These are phyloP conservation scores for Magnolia officinalis DNA, from an alignment of 164 flowering plant species.

Conservation along the genomic window DNA sequence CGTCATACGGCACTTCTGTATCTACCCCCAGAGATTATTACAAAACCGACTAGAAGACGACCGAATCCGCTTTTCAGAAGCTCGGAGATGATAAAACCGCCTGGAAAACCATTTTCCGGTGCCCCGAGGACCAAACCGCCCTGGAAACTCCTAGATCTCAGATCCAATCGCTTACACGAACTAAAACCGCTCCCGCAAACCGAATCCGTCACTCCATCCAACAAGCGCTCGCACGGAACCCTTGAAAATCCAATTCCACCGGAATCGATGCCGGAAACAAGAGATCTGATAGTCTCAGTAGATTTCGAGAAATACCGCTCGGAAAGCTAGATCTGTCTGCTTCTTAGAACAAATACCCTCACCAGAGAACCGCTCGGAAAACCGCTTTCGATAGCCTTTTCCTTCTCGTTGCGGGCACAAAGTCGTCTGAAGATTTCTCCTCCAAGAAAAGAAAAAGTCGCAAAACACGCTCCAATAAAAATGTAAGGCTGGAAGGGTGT, in stretches of 20 bases:
- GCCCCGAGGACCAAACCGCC: background rate
- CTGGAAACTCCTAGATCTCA: too few species aligned
- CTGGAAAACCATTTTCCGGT: background rate
- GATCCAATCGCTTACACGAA: too few species aligned
- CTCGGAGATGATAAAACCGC: background rate
- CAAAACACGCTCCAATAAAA: background rate
- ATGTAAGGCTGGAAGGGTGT: background rate
- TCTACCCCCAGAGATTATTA: background rate
- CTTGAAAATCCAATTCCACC: background rate
- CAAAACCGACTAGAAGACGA: background rate
- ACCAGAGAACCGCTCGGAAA: background rate
- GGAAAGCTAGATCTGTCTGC: background rate
- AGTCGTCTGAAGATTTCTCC: background rate
- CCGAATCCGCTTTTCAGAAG: conserved; percentile 8
- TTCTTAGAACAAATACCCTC: background rate
- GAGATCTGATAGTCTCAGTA: background rate
- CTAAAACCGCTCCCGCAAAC: too few species aligned
- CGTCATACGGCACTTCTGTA: conserved; percentile 36
- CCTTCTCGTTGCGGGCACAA: background rate
- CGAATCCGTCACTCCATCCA: too few species aligned
- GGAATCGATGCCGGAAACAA: background rate
- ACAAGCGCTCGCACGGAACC: background rate
- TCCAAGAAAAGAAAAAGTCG: background rate
- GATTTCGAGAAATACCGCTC: background rate
- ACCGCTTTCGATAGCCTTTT: background rate